These are phyloP conservation scores for Pseudopyricularia cyperi DNA, from an alignment of 2,329 filamentous ascomycete species.

Conservation along the genomic window DNA sequence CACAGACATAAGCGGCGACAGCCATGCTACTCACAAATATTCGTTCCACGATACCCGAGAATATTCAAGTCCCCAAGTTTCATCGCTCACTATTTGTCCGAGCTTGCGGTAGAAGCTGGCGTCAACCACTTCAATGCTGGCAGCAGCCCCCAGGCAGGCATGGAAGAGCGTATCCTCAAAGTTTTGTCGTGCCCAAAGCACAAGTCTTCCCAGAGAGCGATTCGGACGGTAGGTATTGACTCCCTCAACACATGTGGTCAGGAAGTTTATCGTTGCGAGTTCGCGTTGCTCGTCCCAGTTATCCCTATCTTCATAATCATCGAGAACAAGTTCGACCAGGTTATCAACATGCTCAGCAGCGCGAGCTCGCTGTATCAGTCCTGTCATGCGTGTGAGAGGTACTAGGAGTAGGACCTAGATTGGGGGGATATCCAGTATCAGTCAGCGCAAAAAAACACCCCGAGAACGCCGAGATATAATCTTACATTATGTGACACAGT, in stretches of 20 bases:
- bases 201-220: neutral
- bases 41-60: too few species aligned
- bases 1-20: too few species aligned
- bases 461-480: neutral
- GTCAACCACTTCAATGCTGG: rapidly evolving
- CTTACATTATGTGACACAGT: neutral
- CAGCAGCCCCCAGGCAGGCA: neutral
- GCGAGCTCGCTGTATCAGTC: neutral
- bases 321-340: neutral
- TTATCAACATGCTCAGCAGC: neutral
- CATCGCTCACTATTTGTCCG: neutral
- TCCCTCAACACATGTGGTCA: neutral
- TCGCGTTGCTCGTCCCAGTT: neutral
- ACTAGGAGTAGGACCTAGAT: neutral
- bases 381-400: neutral
- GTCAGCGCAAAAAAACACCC: neutral
- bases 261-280: neutral
- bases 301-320: neutral
- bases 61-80: too few species aligned
- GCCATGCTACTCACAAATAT: too few species aligned
- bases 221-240: neutral
- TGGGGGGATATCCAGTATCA: neutral
- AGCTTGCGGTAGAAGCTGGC: neutral
- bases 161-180: neutral
- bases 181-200: neutral